phyloP scores from a whole-genome alignment of 2,329 filamentous ascomycete species.

The Penicillium sp. region DNA sequence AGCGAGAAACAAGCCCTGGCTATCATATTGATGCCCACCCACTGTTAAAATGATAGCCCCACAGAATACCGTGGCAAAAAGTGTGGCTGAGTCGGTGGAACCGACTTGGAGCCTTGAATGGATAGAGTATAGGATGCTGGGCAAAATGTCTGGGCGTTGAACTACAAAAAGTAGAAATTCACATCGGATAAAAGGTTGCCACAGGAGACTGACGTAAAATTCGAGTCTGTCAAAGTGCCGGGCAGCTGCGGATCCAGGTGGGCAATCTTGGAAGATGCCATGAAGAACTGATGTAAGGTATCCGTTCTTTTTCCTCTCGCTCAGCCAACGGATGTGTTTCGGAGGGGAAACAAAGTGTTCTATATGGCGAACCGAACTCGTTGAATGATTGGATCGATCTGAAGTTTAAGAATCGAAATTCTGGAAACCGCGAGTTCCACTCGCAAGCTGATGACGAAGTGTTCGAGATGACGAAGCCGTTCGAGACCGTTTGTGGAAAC shows the following conservation, averaged over 20 bases:
- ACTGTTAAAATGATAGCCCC: background rate
- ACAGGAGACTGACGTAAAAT: conserved; percentile 5
- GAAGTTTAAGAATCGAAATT: conserved; percentile 1
- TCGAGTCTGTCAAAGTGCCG: background rate
- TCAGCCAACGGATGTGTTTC: background rate
- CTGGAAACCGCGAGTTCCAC: background rate
- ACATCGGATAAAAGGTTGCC: background rate
- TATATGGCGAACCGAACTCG: background rate
- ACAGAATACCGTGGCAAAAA: background rate
- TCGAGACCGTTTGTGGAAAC: conserved; percentile 8
- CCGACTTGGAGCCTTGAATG: background rate
- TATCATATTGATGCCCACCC: background rate
- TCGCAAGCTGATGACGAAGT: conserved; percentile 5
- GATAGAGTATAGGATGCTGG: background rate
- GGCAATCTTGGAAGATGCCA: background rate
- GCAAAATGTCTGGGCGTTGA: too few species aligned
- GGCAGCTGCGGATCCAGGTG: background rate
- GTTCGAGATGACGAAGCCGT: conserved; percentile 6
- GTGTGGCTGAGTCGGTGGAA: background rate
- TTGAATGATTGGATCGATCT: conserved; percentile 1
- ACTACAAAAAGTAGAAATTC: background rate
- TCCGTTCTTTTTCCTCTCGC: background rate
- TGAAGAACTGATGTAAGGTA: conserved; percentile 3
- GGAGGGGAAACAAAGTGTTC: background rate
- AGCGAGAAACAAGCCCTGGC: background rate